Evolutionary conservation across 116 monocot species (phyloP), one percentile per base, ranked within the genome.

Genomic region (Dioscorea cayenensis): DNA sequence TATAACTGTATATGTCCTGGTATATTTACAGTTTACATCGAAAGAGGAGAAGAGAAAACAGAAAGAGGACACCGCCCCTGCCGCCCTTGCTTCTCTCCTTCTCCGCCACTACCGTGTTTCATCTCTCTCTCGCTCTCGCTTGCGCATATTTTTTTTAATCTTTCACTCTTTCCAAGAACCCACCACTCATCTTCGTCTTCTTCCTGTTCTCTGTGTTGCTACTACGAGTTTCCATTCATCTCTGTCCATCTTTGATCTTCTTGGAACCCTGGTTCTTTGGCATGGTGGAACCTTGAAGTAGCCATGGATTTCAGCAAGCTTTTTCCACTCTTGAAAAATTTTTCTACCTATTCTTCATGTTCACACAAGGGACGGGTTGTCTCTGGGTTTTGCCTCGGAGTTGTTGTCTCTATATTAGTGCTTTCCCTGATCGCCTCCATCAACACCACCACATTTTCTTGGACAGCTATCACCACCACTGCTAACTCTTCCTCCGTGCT

Each of bases 331-430:
- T 38, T 76, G 13, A 73, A 77, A 13, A 67, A 69, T 60, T 35
- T 36, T 1, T 59, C 59, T 27, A 52, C 51, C 37, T 36, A 38
- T 51, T 51, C 75, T 25, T 77, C 71, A 36, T 51, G 71, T 25
- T 77, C 71, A 36, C 70, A 69, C 38, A 76, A 79, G 68, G 17
- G 60, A 51, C 60, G 77, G 35, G 72, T 83, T 10, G 64, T 72
- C 68, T 84, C 84, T 60, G 76, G 69, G 22, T 81, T 81, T 43
- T 75, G 70, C 0, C 48, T 85, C 16, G 78, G 68, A 28, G 19
- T 76, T 5, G 50, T 65, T 2, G 75, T 69, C 17, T 85, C 85
- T 52, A 67, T 85, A 67, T 50, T 81, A 3, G 58, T 81, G 55
- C 32, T 76, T 70, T 76, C 28, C 5, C 61, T 71, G 3, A 36